Base-by-base conservation (phyloP, 129 eudicot genomes). In the Erigeron canadensis region DNA sequence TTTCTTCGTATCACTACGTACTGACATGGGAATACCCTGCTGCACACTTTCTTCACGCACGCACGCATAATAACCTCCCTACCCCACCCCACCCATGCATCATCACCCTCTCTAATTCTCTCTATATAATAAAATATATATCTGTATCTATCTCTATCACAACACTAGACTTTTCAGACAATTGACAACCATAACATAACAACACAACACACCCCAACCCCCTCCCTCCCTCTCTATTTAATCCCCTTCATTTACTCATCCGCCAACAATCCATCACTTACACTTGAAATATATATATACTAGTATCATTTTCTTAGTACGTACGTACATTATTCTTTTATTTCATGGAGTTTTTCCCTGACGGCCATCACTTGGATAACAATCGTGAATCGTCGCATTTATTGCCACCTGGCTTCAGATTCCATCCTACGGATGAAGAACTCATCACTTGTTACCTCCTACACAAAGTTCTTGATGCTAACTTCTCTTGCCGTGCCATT, bases 351-450 rank as follows among this genome's bases (percentile, higher is more conserved):
- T 74, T 75, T 53, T 80, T 72, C 53, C 66, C n/a, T n/a, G n/a
- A n/a, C 56, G 1, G 45, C 39, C 81, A 73, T 10, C 64, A 60
- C 11, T 70, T 69, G 40, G 55, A 70, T 8, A 48, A 56, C 19
- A 80, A 34, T n/a, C n/a, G n/a, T n/a, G n/a, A n/a, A n/a, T n/a
- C n/a, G n/a, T n/a, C n/a, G n/a, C n/a, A n/a, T n/a, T n/a, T n/a
- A n/a, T n/a, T n/a, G 60, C 98, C 98, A 21, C 98, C 98, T 0
- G 98, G 98, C 1, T 93, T 86, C 79, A 72, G 95, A 59, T 89
- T 89, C 60, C 98, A 93, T 71, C 98, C 98, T 0, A 93, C 98
- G 0, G 98, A 93, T n/a, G 98, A 93, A 78, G 98, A 93, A 55
- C 95, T 93, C 75, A 86, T 93, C 69, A 81, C 95, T 7, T 89